Conservation (phyloP, 192 early-diverging fungal genomes). For the Coemansia sp. region DNA sequence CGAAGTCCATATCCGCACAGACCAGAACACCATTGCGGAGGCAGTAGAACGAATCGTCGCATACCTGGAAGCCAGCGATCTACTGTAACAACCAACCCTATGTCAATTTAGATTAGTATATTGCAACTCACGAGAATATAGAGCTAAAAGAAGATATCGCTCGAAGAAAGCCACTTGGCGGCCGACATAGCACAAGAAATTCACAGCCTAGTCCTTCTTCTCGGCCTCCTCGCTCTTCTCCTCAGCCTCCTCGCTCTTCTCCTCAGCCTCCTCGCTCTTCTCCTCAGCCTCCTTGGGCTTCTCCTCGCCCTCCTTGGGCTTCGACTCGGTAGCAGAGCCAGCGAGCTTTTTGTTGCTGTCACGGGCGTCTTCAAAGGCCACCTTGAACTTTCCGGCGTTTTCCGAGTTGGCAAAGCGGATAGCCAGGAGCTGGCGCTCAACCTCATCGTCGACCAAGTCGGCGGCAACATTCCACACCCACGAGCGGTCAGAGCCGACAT, state of each 20-base stretch:
- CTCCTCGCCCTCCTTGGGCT: conserved; percentile 32
- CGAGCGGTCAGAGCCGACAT: conserved; percentile 97
- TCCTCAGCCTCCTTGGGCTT: conserved; percentile 34
- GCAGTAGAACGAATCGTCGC: conserved; percentile 41
- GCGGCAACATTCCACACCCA: conserved; percentile 95
- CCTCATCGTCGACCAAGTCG: conserved; percentile 88
- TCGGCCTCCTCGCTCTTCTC: conserved; percentile 11
- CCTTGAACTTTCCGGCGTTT: conserved; percentile 93
- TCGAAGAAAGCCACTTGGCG: background rate
- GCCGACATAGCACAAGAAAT: background rate
- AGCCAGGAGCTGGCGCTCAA: conserved; percentile 82
- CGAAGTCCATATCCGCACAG: conserved; percentile 83
- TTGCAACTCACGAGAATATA: background rate
- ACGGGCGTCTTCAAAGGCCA: conserved; percentile 74
- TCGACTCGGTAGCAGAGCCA: conserved; percentile 7
- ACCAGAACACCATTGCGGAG: conserved; percentile 63
- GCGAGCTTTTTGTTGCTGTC: conserved; percentile 45
- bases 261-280: conserved; percentile 33
- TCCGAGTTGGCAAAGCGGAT: conserved; percentile 96
- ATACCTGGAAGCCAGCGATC: conserved; percentile 29
- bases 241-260: background rate
- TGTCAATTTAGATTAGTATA: background rate
- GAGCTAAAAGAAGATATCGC: background rate
- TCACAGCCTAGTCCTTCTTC: conserved; percentile 15
- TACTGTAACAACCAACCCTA: conserved; percentile 6